Evolutionary conservation across 2,329 filamentous ascomycete species (phyloP).

Genomic region (Monilinia vaccinii-corymbosi): DNA sequence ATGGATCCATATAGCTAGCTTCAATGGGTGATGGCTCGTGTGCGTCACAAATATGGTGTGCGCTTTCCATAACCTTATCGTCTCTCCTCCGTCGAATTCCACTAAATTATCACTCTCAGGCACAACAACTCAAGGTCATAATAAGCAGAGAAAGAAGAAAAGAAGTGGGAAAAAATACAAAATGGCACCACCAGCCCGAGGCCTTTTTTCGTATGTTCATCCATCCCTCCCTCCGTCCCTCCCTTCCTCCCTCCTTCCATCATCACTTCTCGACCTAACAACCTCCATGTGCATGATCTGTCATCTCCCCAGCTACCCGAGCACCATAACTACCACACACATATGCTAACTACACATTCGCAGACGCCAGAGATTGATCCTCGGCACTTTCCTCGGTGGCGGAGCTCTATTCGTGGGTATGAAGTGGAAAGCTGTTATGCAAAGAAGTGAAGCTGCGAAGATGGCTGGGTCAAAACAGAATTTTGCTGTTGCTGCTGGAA

Average conservation of each 20-base stretch:
- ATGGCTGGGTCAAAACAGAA: constrained; percentile 23
- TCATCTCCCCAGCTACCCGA: neutral
- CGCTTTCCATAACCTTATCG: neutral
- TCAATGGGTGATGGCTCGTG: neutral
- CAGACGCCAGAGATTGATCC: constrained; percentile 23
- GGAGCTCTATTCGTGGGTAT: constrained; percentile 25
- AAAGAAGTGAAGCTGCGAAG: constrained; percentile 29
- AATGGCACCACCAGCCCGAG: constrained; percentile 9
- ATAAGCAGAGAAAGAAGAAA: neutral
- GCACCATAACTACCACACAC: neutral
- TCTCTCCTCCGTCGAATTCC: neutral
- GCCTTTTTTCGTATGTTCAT: constrained; percentile 6
- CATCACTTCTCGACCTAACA: too few species aligned
- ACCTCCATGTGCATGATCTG: neutral
- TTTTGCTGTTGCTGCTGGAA: constrained; percentile 24
- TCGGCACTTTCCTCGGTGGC: constrained; percentile 24
- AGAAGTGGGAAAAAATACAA: neutral
- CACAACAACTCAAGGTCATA: neutral
- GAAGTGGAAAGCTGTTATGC: constrained; percentile 28
- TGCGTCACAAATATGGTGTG: neutral
- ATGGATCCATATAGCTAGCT: neutral
- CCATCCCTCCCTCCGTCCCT: too few species aligned
- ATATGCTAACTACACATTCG: constrained; percentile 14
- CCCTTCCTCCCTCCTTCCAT: neutral
- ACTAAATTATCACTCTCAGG: neutral